A percentile compares a stretch with the other conserved stretches of the same genome.
These are phyloP conservation scores for Pyrenochaeta sp. DNA, from an alignment of 2,329 filamentous ascomycete species.

Conservation along the genomic window DNA sequence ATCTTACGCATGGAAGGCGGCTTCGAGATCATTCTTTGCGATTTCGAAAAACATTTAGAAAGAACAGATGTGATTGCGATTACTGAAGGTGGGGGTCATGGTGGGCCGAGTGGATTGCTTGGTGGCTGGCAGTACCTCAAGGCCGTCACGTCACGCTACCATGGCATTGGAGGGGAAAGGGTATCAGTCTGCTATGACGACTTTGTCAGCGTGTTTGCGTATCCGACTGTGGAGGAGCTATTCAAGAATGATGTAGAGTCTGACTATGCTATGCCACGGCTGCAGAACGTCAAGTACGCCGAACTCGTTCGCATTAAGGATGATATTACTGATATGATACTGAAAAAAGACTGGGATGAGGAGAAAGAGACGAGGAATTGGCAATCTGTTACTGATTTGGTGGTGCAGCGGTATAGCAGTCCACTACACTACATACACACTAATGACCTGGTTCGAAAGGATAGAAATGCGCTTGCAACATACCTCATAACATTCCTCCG, in stretches of 20 bases:
- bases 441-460: constrained; percentile 18
- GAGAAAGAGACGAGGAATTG: constrained; percentile 58
- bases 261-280: constrained; percentile 48
- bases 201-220: constrained; percentile 59
- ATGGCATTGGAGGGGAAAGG: constrained; percentile 55
- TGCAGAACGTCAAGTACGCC: constrained; percentile 43
- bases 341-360: constrained; percentile 29
- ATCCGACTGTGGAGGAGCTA: constrained; percentile 48
- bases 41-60: constrained; percentile 60
- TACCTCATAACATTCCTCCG: constrained; percentile 41
- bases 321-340: constrained; percentile 57
- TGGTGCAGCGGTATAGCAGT: constrained; percentile 69
- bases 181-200: constrained; percentile 58
- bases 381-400: constrained; percentile 73
- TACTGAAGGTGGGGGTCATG: background rate
- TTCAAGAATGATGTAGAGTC: constrained; percentile 48
- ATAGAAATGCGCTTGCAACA: constrained; percentile 27
- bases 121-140: constrained; percentile 47
- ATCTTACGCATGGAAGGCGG: constrained; percentile 74
- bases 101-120: constrained; percentile 5
- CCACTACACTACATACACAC: constrained; percentile 56
- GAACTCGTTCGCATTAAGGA: constrained; percentile 50
- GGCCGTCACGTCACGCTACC: constrained; percentile 53
- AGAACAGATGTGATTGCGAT: constrained; percentile 22
- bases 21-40: constrained; percentile 75